Percentiles rank a stretch among this genome's conserved stretches.
Evolutionary conservation across 345 rosid genomes (phyloP).

Genomic region (Gossypium sturtianum): DNA sequence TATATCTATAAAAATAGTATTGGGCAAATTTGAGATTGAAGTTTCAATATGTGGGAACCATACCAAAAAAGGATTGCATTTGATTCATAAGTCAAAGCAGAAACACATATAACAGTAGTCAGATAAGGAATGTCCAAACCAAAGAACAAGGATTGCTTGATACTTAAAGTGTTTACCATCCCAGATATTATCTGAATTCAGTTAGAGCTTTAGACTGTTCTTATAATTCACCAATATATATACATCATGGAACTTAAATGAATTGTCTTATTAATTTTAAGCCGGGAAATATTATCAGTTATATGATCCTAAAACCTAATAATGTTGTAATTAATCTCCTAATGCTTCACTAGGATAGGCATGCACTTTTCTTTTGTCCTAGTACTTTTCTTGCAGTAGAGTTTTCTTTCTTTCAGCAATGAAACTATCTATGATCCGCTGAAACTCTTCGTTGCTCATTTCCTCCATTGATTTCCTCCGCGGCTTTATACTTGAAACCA

Average conservation of each 20-base stretch:
- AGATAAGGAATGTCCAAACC: neutral
- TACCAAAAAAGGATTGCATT: neutral
- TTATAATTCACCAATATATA: too few relatives aligned
- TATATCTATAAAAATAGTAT: too few relatives aligned
- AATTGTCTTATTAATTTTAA: neutral
- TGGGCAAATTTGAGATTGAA: neutral
- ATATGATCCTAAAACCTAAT: neutral
- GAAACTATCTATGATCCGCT: conserved; percentile 25
- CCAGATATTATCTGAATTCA: too few relatives aligned
- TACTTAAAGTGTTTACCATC: accelerated
- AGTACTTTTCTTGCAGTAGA: neutral
- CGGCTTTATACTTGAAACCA: neutral
- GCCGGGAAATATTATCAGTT: neutral
- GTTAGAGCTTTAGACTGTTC: too few relatives aligned
- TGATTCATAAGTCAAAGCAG: neutral
- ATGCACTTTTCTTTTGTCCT: neutral
- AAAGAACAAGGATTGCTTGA: neutral
- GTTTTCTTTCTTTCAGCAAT: conserved; percentile 18
- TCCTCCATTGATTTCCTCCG: conserved; percentile 20
- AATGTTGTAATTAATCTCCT: neutral
- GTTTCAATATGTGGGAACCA: neutral
- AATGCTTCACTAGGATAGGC: neutral
- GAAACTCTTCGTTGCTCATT: conserved; percentile 30
- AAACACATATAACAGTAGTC: neutral
- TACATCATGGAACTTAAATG: neutral